Evolutionary conservation across 1,139 yeast species (phyloP).

Genomic region (Kodamaea plutei): DNA sequence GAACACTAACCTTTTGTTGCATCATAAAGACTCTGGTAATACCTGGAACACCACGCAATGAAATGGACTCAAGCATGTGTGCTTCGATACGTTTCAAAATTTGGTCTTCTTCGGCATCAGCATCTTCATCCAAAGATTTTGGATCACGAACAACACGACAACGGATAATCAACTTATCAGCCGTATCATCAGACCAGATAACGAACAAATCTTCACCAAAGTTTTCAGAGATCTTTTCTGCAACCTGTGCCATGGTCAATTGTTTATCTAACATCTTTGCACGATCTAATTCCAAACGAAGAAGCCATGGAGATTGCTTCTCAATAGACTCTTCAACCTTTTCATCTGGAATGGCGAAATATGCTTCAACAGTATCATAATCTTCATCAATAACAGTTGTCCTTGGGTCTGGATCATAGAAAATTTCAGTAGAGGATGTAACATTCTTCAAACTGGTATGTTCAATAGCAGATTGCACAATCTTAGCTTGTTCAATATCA

Average conservation of each 20-base stretch:
- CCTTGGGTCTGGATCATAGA: constrained; percentile 97
- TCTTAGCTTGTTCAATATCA: constrained; percentile 91
- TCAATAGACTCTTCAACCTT: constrained; percentile 90
- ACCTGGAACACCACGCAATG: constrained; percentile 94
- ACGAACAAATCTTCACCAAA: constrained; percentile 95
- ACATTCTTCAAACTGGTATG: constrained; percentile 94
- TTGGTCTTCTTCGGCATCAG: constrained; percentile 95
- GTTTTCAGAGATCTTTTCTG: constrained; percentile 88
- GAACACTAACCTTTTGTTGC: constrained; percentile 80
- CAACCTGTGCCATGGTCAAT: constrained; percentile 97
- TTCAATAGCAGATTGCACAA: constrained; percentile 93
- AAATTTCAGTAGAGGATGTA: constrained; percentile 95
- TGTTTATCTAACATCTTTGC: constrained; percentile 98
- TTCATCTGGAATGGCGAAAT: constrained; percentile 96
- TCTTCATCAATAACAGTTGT: constrained; percentile 95
- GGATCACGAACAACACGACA: constrained; percentile 98
- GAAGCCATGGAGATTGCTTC: constrained; percentile 95
- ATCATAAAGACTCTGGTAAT: constrained; percentile 90
- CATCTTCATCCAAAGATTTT: constrained; percentile 86
- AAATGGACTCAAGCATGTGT: constrained; percentile 92
- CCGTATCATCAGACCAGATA: constrained; percentile 99
- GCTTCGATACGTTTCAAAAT: constrained; percentile 92
- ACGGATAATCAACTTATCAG: constrained; percentile 93
- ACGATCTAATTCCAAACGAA: constrained; percentile 95
- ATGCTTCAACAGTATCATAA: constrained; percentile 94